Percentiles rank a stretch among this genome's conserved stretches.
These are phyloP conservation scores for Penicillium sp. DNA, from an alignment of 2,329 filamentous ascomycete genomes.

Conservation along the genomic window DNA sequence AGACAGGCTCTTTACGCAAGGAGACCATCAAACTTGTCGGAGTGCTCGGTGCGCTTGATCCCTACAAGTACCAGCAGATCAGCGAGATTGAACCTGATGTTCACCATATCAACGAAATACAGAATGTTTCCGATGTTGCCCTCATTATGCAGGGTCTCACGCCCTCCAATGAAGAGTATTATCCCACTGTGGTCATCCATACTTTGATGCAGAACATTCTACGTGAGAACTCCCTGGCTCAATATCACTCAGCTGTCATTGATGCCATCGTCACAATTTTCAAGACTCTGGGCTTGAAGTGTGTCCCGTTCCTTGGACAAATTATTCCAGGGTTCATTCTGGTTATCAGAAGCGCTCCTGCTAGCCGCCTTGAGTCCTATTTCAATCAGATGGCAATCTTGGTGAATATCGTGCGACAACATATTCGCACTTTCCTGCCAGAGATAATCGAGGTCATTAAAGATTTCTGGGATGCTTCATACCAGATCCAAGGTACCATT, in stretches of 20 bases:
- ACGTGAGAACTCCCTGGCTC: constrained; percentile 77
- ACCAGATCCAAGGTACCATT: constrained; percentile 80
- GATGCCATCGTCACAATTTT: constrained; percentile 99
- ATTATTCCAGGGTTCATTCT: constrained; percentile 89
- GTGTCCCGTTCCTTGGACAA: constrained; percentile 83
- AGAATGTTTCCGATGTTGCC: constrained; percentile 77
- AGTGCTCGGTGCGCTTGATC: constrained; percentile 86
- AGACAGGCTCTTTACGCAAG: constrained; percentile 72
- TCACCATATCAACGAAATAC: constrained; percentile 59
- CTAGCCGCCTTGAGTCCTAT: constrained; percentile 78
- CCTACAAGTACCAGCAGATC: constrained; percentile 89
- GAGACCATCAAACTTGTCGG: constrained; percentile 96
- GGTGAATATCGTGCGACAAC: constrained; percentile 89
- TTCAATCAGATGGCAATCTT: constrained; percentile 93
- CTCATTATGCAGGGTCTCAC: constrained; percentile 96
- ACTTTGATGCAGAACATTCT: constrained; percentile 78
- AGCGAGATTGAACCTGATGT: constrained; percentile 79
- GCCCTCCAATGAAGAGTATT: constrained; percentile 95
- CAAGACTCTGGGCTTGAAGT: constrained; percentile 88
- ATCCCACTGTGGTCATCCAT: constrained; percentile 94
- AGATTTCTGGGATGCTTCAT: constrained; percentile 78
- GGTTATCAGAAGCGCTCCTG: constrained; percentile 74
- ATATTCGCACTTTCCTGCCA: constrained; percentile 82
- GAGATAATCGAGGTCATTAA: constrained; percentile 78
- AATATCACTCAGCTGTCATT: constrained; percentile 87